Conservation (phyloP, 306 rosid species). For the Quillaja saponaria region DNA sequence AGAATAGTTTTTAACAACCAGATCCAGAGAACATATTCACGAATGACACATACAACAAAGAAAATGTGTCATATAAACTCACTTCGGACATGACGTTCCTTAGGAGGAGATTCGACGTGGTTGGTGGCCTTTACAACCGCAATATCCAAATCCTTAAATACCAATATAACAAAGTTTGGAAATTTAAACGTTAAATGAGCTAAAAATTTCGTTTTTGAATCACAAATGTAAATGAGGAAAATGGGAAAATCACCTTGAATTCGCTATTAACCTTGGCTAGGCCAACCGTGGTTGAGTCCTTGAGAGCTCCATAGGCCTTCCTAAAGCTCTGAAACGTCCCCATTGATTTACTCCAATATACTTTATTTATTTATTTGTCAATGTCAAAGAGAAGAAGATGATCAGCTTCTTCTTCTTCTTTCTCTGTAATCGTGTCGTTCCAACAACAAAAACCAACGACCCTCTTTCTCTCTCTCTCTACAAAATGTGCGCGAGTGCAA, state of each 20-base stretch:
- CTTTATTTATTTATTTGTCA: neutral
- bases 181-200: neutral
- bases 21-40: neutral
- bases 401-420: slow-evolving; percentile 34
- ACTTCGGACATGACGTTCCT: slow-evolving; percentile 94
- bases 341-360: slow-evolving; percentile 39
- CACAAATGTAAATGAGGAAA: neutral
- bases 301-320: slow-evolving; percentile 93
- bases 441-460: slow-evolving; percentile 42
- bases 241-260: slow-evolving; percentile 53
- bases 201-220: neutral
- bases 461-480: slow-evolving; percentile 35
- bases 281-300: slow-evolving; percentile 94
- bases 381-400: slow-evolving; percentile 44
- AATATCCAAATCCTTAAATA: slow-evolving; percentile 79
- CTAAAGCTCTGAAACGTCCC: slow-evolving; percentile 75
- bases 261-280: slow-evolving; percentile 97
- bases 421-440: slow-evolving; percentile 42
- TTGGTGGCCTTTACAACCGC: slow-evolving; percentile 92
- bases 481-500: slow-evolving; percentile 44
- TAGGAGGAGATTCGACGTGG: slow-evolving; percentile 87
- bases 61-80: slow-evolving; percentile 29
- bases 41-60: neutral
- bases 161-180: neutral
- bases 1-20: too few relatives aligned